Conservation (phyloP, 495 filamentous ascomycete genomes). For the Penicillium fimorum region DNA sequence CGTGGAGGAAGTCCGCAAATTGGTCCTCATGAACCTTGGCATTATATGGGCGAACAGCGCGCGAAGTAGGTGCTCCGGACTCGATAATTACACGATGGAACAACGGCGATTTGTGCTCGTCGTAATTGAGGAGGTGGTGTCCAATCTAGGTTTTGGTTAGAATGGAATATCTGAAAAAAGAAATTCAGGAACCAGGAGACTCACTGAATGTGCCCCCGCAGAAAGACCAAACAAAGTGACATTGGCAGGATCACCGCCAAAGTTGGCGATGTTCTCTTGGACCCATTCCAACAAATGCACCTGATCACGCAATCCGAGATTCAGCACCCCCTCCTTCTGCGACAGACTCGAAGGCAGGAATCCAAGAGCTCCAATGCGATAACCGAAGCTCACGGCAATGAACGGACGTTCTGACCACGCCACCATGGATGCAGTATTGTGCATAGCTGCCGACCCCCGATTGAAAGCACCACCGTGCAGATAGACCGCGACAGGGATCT, state of each 20-base stretch:
- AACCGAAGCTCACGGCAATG: slow-evolving; percentile 59
- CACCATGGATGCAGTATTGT: slow-evolving; percentile 49
- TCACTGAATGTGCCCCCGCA: slow-evolving; percentile 61
- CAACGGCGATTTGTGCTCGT: slow-evolving; percentile 31
- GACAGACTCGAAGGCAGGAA: slow-evolving; percentile 55
- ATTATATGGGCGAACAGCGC: slow-evolving; percentile 54
- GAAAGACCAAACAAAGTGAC: slow-evolving; percentile 64
- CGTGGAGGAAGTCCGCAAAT: slow-evolving; percentile 55
- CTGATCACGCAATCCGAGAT: slow-evolving; percentile 65
- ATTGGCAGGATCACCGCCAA: slow-evolving; percentile 62
- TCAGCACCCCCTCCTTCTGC: slow-evolving; percentile 54
- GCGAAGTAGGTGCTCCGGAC: slow-evolving; percentile 61
- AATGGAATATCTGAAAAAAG: neutral
- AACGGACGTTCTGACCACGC: slow-evolving; percentile 56
- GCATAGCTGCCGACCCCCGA: slow-evolving; percentile 35
- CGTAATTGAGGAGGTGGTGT: slow-evolving; percentile 60
- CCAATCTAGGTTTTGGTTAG: slow-evolving; percentile 49
- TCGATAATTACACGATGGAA: slow-evolving; percentile 64
- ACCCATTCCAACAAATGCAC: slow-evolving; percentile 59
- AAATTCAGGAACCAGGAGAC: slow-evolving; percentile 2
- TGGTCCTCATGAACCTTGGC: slow-evolving; percentile 59
- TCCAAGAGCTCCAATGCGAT: slow-evolving; percentile 61
- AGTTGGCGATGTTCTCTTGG: slow-evolving; percentile 53
- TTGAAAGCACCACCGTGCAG: slow-evolving; percentile 42
- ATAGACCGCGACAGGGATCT: slow-evolving; percentile 60